Evolutionary conservation across 495 filamentous ascomycete species (phyloP).

Genomic region (Talaromyces ruber): DNA sequence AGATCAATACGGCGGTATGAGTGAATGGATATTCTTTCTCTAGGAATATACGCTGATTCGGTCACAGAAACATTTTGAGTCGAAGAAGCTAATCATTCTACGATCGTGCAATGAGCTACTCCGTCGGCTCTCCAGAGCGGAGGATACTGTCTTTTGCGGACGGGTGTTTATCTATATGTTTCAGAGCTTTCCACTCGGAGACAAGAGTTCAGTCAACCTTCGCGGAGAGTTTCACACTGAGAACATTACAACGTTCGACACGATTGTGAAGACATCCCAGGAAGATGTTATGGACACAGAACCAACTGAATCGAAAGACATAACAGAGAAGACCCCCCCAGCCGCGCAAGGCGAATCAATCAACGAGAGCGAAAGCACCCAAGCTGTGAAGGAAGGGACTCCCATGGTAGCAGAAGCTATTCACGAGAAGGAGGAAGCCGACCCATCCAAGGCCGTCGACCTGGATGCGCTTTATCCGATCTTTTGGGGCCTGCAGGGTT

Average conservation of each 20-base stretch:
- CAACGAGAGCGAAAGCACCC: constrained; percentile 16
- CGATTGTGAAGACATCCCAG: constrained; percentile 24
- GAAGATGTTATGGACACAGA: constrained; percentile 47
- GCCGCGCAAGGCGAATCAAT: constrained; percentile 10
- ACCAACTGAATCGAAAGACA: constrained; percentile 46
- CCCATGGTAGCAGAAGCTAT: constrained; percentile 25
- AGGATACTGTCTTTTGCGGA: constrained; percentile 95
- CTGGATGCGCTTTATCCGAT: constrained; percentile 74
- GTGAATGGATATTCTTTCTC: background rate
- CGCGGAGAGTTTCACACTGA: constrained; percentile 93
- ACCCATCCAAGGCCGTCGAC: constrained; percentile 41
- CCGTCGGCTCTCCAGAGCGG: constrained; percentile 79
- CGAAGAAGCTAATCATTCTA: constrained; percentile 80
- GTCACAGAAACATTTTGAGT: constrained; percentile 61
- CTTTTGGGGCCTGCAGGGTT: constrained; percentile 88
- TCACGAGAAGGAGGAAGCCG: constrained; percentile 36
- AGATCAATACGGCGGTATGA: constrained; percentile 65
- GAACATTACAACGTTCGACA: constrained; percentile 85
- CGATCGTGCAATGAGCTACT: constrained; percentile 92
- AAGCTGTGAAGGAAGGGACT: constrained; percentile 8
- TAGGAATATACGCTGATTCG: constrained; percentile 1
- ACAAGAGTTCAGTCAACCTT: constrained; percentile 94
- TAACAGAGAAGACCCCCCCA: constrained; percentile 14
- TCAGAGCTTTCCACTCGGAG: constrained; percentile 90
- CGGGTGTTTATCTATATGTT: constrained; percentile 96